Evolutionary conservation across 176 grass and related monocot genomes (phyloP).

Genomic region (Cenchrus fungigraminus): DNA sequence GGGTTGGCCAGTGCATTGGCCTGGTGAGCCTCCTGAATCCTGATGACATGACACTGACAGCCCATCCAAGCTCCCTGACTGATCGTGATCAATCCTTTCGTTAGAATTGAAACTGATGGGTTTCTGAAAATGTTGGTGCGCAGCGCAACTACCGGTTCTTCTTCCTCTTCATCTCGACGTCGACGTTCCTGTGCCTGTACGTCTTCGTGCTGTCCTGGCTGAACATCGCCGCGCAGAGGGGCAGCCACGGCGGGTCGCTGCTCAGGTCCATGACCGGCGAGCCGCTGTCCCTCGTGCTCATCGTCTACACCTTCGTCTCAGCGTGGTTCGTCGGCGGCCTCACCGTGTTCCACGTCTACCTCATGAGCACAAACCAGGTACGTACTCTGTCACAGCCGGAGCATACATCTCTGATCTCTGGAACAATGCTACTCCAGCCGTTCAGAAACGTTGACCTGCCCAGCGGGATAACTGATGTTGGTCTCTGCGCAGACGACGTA

Average conservation of each 20-base stretch:
- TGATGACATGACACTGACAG: too few relatives aligned
- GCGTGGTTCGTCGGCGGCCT: constrained; percentile 96
- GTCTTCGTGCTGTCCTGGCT: constrained; percentile 82
- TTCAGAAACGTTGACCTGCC: too few relatives aligned
- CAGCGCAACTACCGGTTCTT: constrained; percentile 93
- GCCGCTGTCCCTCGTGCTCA: constrained; percentile 71
- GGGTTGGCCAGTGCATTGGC: constrained; percentile 97
- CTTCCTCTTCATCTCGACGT: constrained; percentile 89
- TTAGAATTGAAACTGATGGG: neutral
- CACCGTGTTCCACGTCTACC: constrained; percentile 84
- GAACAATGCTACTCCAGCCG: too few relatives aligned
- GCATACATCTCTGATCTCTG: too few relatives aligned
- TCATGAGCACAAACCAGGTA: constrained; percentile 91
- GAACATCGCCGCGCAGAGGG: constrained; percentile 62
- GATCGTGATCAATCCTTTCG: too few relatives aligned
- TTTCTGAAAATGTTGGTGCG: neutral
- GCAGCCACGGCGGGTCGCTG: constrained; percentile 51
- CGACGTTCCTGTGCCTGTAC: constrained; percentile 83
- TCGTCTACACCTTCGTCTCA: constrained; percentile 75
- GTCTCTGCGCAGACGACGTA: constrained; percentile 69
- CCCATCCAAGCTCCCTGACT: too few relatives aligned
- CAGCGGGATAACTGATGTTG: too few relatives aligned
- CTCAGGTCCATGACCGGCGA: constrained; percentile 68
- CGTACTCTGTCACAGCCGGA: too few relatives aligned
- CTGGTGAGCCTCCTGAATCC: constrained; percentile 24